Conservation (phyloP, 1,284 basidiomycete species). For the Rhodotorula mucilaginosa region DNA sequence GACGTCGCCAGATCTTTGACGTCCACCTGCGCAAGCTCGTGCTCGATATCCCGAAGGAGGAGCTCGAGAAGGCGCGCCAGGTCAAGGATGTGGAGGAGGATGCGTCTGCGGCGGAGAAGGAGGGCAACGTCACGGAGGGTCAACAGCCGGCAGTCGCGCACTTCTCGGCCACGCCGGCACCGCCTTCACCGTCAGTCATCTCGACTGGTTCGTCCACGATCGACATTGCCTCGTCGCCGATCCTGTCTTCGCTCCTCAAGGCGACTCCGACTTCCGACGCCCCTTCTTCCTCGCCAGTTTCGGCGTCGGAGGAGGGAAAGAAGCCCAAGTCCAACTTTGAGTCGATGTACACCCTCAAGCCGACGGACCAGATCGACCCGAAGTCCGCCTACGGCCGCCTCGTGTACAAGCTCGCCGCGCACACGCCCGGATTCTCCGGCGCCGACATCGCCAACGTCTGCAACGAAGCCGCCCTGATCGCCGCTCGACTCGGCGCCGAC, state of each 20-base stretch:
- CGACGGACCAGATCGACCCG: slow-evolving; percentile 34
- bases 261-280: slow-evolving; percentile 21
- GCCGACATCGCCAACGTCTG: slow-evolving; percentile 99
- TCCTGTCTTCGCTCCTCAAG: slow-evolving; percentile 20
- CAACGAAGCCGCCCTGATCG: slow-evolving; percentile 95
- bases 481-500: slow-evolving; percentile 79
- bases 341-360: slow-evolving; percentile 42
- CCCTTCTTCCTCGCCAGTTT: slow-evolving; percentile 2
- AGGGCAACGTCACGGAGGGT: slow-evolving; percentile 2
- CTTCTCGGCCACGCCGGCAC: slow-evolving; percentile 5
- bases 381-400: slow-evolving; percentile 63
- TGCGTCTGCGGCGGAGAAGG: slow-evolving; percentile 8
- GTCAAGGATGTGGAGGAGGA: slow-evolving; percentile 3
- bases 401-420: slow-evolving; percentile 87
- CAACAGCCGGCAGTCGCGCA: slow-evolving; percentile 17
- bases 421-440: slow-evolving; percentile 97
- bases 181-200: not conserved
- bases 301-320: slow-evolving; percentile 2
- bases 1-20: slow-evolving; percentile 87
- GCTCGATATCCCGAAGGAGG: slow-evolving; percentile 36
- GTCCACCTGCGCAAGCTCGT: slow-evolving; percentile 87
- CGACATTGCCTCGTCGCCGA: slow-evolving; percentile 16
- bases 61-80: slow-evolving; percentile 1
- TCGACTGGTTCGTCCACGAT: not conserved
- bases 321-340: slow-evolving; percentile 34